Evolutionary conservation across 2,329 filamentous ascomycete genomes (phyloP), one percentile per base, ranked within the genome.

Genomic region (Pseudogymnoascus destructans): DNA sequence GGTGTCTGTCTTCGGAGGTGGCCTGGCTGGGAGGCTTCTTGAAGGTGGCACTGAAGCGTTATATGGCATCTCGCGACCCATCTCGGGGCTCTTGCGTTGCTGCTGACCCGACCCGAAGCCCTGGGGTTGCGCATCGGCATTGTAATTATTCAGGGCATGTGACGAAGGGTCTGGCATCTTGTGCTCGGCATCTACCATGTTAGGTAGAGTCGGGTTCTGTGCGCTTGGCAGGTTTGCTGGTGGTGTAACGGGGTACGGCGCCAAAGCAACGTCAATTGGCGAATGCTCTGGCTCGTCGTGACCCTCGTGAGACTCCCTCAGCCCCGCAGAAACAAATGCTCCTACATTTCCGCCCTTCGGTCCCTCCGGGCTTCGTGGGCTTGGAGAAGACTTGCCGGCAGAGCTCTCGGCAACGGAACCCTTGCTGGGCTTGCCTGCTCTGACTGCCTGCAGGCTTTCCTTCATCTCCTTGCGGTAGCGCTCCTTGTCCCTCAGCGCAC

Each of bases 401-500:
- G 54, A 33, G 25, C 13, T 33, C 11, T 36, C 33, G 17, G 17
- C 30, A 11, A 25, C 54, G n/a, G 30, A 13, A 2, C 27, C 11
- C 23, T 36, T 40, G n/a, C 35, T 27, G 35, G 30, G 27, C 52
- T 55, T 27, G 15, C 23, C 55, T 3, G 55, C 35, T n/a, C 68
- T 65, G 19, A 66, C 42, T 25, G 65, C 64, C 66, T 76, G 70
- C 66, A 83, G 70, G 7, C 81, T 71, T 59, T 97, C 91, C 71
- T 95, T 95, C 42, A 95, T 70, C 71, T 93, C 95, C 71, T 86
- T 91, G 66, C 88, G 84, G 69, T 97, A 97, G 65, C 86, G 86
- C 64, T 97, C 92, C 72, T 96, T 96, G 65, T 97, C 93, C 69
- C 95, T 95, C 63, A 95, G 72, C 1, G 91, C 84, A 57, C 88